Base-by-base conservation (phyloP, 2,329 filamentous ascomycete genomes). In the Fusarium citri region DNA sequence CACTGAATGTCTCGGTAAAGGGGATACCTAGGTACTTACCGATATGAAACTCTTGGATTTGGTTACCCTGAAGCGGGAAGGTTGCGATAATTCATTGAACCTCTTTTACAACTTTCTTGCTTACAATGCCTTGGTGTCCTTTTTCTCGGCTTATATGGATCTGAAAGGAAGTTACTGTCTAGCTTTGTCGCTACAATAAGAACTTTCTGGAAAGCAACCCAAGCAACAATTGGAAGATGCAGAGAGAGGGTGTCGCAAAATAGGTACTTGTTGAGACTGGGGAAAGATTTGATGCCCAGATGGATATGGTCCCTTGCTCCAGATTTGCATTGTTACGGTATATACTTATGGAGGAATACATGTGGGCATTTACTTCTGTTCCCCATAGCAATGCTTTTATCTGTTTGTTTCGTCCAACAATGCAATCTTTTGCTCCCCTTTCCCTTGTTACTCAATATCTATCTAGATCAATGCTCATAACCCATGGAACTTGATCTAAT, bases 381-480 rank as follows among this genome's bases (percentile, higher is more conserved):
- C 6, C 8, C 18, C 34, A 11, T 6, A 10, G 10, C 3, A 6
- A 37, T 37, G 3, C 6, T 37, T n/a, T 31, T 7, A 37, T 37
- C 10, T 6, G 34, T n/a, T n/a, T n/a, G 6, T 10, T 37, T n/a
- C n/a, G 18, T n/a, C n/a, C 34, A 11, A n/a, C 18, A n/a, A n/a
- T 12, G 5, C 18, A 37, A 7, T 37, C 10, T n/a, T 11, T 6
- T 37, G 18, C 26, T 46, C 16, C 5, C 16, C 26, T 16, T 50
- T 14, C 0, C 20, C 8, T 25, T 18, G 8, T 2, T 15, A 12
- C 25, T 22, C 15, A 5, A 3, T 20, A 18, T 3, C 23, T 9
- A 8, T 62, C 50, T 1, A 72, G 37, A 23, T 71, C 71, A 12
- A 72, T 20, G 0, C 66, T 54, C 18, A 73, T 16, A 0, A 70